Evolutionary conservation across 2,329 filamentous ascomycete species (phyloP), one percentile per base, ranked within the genome.

Genomic region (Ceratocystis harringtonii): DNA sequence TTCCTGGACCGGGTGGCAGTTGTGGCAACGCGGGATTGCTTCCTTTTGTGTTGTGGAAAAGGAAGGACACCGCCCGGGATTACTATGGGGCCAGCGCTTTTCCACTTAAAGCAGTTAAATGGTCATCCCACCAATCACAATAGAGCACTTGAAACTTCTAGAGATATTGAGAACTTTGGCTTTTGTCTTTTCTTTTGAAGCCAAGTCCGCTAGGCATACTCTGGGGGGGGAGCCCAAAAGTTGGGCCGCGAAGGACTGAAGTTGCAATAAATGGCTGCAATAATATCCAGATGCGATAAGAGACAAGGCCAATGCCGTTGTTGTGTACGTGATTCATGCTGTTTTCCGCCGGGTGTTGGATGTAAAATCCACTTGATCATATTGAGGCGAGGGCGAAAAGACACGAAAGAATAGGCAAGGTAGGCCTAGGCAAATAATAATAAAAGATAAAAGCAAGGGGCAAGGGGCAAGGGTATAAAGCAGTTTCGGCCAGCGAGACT

Each of bases 21-120:
- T 32, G 28, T 25, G 52, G 52, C 28, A 32, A 7, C 32, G 52
- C 52, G 52, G 52, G 52, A 58, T 58, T 58, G 52, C 52, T 58
- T 32, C 52, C 28, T n/a, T 32, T 5, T 58, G 52, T 19, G 36
- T 15, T 32, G 41, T 62, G 25, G 32, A 15, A 45, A 30, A 62
- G 15, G n/a, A 41, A 58, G 52, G n/a, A 12, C 41, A 48, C 30
- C 32, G 10, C 25, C 61, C 45, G 61, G 61, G 61, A 62, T 50
- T 62, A 58, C 15, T 30, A 17, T 32, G 43, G 61, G 61, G 45
- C 61, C 43, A 32, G 12, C 43, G 25, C 41, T 30, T 48, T 62
- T 62, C 61, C 43, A 15, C 43, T 62, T 62, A 48, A 62, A 62
- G 61, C 43, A 62, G 61, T 62, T 62, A 62, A 62, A 62, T 62